Evolutionary conservation across 139 green algal species (phyloP), one percentile per base, ranked within the genome.

Genomic region (Chlamydomonas sp.): DNA sequence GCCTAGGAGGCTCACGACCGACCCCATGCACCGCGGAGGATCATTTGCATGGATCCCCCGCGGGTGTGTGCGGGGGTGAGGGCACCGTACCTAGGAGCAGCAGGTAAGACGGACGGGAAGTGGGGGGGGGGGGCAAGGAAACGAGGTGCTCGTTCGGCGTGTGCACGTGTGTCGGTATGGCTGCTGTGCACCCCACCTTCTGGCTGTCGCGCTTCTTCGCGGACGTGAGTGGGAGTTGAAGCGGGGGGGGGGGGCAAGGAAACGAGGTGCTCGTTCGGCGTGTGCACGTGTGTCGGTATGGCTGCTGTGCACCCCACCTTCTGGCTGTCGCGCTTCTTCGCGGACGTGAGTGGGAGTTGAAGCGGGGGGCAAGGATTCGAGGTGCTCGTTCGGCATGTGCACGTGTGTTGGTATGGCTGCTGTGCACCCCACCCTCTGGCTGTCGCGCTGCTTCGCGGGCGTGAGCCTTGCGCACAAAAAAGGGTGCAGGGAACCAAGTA

Each of bases 321-420:
- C 89, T 94, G 90, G 80, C 69, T 99, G 2, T 97, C 93, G 2
- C 86, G 97, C 76, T 91, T 75, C 58, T 86, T 85, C 57, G 83
- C 83, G 3, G 83, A 87, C 63, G 83, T 87, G 61, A 80, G 83
- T 64, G 4, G n/a, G n/a, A n/a, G n/a, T n/a, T n/a, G n/a, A n/a
- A n/a, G n/a, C n/a, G 49, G 77, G 9, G 2, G 77, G 5, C 6
- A 16, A 10, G 12, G 59, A 49, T 14, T 9, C 58, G 59, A 10
- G 76, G 7, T 76, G 9, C 12, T 76, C 31, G 5, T 71, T 71
- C n/a, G n/a, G n/a, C n/a, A n/a, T n/a, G n/a, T n/a, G n/a, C n/a
- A n/a, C n/a, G n/a, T n/a, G n/a, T n/a, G n/a, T n/a, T 92, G 84
- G 99, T 57, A 99, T 99, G 79, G 97, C 97, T 2, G 94, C 95